phyloP scores from a whole-genome alignment of 306 rosid genomes.

The Cucurbita moschata region DNA sequence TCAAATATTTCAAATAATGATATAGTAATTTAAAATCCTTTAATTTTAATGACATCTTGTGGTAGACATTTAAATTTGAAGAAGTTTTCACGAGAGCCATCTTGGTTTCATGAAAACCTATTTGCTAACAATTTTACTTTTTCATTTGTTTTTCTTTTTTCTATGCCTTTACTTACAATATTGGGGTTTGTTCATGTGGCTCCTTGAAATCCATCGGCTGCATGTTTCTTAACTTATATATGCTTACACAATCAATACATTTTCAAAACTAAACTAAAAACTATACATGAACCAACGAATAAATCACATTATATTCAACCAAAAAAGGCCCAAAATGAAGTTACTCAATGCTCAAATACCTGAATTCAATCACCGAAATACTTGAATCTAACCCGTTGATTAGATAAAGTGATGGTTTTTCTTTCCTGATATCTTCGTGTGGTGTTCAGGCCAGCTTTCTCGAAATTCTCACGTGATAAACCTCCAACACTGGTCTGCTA shows the following conservation, averaged over 20 bases:
- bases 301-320: neutral
- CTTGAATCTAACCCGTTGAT: neutral
- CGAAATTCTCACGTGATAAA: neutral
- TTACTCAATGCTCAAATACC: neutral
- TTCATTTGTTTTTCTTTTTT: neutral
- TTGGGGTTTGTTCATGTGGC: neutral
- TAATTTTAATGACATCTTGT: neutral
- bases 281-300: neutral
- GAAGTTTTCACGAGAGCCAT: neutral
- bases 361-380: neutral
- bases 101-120: neutral
- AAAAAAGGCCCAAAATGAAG: neutral
- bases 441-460: neutral
- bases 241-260: neutral
- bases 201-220: neutral
- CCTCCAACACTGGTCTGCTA: neutral
- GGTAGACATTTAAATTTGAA: neutral
- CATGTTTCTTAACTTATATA: neutral
- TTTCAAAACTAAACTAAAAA: neutral
- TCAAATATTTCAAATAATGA: neutral
- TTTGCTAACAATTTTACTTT: neutral
- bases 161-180: neutral
- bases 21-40: neutral
- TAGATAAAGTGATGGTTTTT: neutral
- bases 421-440: neutral